Conservation (phyloP, 805 yeast genomes). For the Candida sithepensis region DNA sequence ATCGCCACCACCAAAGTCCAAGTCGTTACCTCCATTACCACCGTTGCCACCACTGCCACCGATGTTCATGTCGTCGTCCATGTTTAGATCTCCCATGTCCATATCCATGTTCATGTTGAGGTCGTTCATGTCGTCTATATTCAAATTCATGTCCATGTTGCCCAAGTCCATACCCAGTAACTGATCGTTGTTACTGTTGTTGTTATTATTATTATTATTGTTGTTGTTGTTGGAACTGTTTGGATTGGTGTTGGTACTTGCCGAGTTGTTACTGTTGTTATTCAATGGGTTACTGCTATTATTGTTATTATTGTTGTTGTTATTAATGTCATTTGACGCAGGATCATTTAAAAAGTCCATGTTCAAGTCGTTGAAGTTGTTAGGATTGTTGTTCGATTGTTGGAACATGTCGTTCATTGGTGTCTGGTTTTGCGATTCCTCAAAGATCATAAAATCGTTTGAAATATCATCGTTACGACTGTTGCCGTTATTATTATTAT, state of each 20-base stretch:
- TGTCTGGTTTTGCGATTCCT: slow-evolving; percentile 1
- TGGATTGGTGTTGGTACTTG: not conserved
- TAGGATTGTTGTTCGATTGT: slow-evolving; percentile 3
- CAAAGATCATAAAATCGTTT: slow-evolving; percentile 17
- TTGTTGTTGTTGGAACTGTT: not conserved
- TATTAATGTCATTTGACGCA: not conserved
- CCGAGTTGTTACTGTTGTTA: not conserved
- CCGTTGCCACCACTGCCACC: slow-evolving; percentile 1
- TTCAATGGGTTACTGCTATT: not conserved
- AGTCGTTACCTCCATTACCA: slow-evolving; percentile 8
- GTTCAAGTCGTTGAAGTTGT: slow-evolving; percentile 21
- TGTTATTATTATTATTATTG: not conserved
- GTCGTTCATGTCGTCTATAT: slow-evolving; percentile 1
- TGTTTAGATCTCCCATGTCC: slow-evolving; percentile 13
- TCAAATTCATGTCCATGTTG: not conserved
- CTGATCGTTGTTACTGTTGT: not conserved
- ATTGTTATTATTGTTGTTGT: not conserved
- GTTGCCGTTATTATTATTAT: not conserved
- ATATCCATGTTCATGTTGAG: slow-evolving; percentile 8
- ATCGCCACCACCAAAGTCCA: slow-evolving; percentile 1
- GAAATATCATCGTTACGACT: slow-evolving; percentile 2
- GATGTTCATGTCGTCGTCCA: slow-evolving; percentile 8
- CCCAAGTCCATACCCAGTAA: not conserved
- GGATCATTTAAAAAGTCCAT: slow-evolving; percentile 21
- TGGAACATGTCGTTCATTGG: slow-evolving; percentile 4